Conservation (phyloP, 106 monocot species). For the Triglochin maritima region DNA sequence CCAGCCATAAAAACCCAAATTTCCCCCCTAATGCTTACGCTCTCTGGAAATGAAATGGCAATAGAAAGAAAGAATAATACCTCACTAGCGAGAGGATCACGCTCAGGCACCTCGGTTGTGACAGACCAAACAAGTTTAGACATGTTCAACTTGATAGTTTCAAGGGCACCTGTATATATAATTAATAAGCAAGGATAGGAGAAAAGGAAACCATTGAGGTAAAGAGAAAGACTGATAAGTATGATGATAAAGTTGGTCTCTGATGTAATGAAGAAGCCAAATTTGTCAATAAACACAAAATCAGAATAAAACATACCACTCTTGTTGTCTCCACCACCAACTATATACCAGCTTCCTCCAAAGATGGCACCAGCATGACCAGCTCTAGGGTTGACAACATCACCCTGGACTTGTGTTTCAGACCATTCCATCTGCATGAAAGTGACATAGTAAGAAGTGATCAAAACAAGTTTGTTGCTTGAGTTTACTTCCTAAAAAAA, state of each 20-base stretch:
- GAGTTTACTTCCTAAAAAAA: too few relatives aligned
- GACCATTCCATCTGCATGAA: conserved; percentile 84
- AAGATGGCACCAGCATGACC: conserved; percentile 69
- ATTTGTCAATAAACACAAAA: neutral
- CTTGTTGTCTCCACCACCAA: conserved; percentile 86
- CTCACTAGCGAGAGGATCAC: conserved; percentile 92
- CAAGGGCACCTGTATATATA: conserved; percentile 44
- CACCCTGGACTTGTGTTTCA: conserved; percentile 54
- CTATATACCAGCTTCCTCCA: conserved; percentile 70
- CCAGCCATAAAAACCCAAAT: too few relatives aligned
- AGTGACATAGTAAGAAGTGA: neutral
- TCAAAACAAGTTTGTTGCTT: too few relatives aligned
- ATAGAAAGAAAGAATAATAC: conserved; percentile 13
- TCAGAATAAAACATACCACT: conserved; percentile 66
- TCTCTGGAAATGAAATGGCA: neutral
- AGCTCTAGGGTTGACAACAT: conserved; percentile 51
- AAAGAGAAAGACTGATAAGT: neutral
- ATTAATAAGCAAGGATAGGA: neutral
- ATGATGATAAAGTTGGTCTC: neutral
- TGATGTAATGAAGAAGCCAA: too few relatives aligned
- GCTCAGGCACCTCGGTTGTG: conserved; percentile 33
- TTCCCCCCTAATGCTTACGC: too few relatives aligned
- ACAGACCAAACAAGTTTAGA: conserved; percentile 78
- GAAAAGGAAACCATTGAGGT: neutral
- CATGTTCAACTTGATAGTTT: conserved; percentile 69